These are phyloP conservation scores for Dictyostelium citrinum DNA, from an alignment of 78 protist genomes.

Conservation along the genomic window DNA sequence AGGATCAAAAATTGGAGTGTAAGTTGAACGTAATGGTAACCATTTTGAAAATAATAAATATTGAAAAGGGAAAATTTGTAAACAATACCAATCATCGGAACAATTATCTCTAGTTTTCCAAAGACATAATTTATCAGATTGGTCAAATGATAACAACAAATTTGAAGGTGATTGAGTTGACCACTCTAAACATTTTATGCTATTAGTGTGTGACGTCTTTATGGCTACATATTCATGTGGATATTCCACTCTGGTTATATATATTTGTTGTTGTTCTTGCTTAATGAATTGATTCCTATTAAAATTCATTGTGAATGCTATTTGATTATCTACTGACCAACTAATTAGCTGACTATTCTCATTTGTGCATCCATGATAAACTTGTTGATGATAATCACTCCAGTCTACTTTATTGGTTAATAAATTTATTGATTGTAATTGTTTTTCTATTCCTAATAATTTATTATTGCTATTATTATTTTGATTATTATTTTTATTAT, in stretches of 20 bases:
- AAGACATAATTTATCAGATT: slow-evolving; percentile 18
- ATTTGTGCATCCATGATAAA: too few relatives aligned
- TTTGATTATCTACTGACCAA: slow-evolving; percentile 55
- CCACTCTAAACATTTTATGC: slow-evolving; percentile 57
- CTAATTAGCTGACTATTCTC: slow-evolving; percentile 4
- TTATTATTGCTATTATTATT: neutral
- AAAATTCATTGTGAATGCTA: slow-evolving; percentile 36
- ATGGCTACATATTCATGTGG: slow-evolving; percentile 45
- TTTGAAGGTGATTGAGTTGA: slow-evolving; percentile 20
- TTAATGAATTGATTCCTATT: neutral
- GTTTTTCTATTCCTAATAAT: neutral
- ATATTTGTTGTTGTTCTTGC: neutral
- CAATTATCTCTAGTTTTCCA: slow-evolving; percentile 27
- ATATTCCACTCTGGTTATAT: slow-evolving; percentile 25
- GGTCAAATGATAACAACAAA: slow-evolving; percentile 20
- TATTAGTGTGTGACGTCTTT: slow-evolving; percentile 4
- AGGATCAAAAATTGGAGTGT: slow-evolving; percentile 33
- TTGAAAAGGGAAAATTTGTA: neutral
- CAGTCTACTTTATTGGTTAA: neutral
- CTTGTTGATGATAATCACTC: neutral
- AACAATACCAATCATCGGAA: slow-evolving; percentile 37
- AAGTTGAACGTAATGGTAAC: neutral
- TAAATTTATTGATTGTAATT: neutral
- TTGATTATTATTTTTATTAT: neutral
- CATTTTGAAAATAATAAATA: slow-evolving; percentile 35